Conservation (phyloP, 192 early-diverging fungal genomes). For the Coemansia brasiliensis region DNA sequence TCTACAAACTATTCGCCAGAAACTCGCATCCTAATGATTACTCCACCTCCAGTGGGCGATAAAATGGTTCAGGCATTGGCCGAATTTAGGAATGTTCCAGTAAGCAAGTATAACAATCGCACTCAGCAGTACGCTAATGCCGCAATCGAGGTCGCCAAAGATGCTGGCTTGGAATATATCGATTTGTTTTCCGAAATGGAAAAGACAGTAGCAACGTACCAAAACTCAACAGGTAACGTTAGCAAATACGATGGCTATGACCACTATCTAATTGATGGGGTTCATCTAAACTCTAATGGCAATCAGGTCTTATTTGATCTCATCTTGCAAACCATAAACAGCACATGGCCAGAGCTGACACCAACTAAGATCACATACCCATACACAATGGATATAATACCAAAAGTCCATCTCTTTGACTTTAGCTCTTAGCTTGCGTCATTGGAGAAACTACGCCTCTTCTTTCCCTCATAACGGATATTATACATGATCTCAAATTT, state of each 20-base stretch:
- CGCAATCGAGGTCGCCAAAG: slow-evolving; percentile 47
- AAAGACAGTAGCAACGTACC: neutral
- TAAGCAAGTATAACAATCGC: slow-evolving; percentile 27
- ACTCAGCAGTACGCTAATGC: slow-evolving; percentile 58
- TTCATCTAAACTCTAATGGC: slow-evolving; percentile 60
- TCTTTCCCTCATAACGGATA: no score
- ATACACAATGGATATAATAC: no score
- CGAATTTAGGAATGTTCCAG: neutral
- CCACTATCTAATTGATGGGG: slow-evolving; percentile 56
- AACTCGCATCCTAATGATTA: slow-evolving; percentile 66
- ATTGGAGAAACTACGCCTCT: neutral
- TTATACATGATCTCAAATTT: neutral
- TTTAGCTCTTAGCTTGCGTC: neutral
- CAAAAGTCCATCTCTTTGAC: no score
- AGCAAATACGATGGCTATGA: slow-evolving; percentile 35
- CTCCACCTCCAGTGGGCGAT: slow-evolving; percentile 71
- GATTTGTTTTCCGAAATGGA: slow-evolving; percentile 51
- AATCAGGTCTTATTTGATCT: slow-evolving; percentile 47
- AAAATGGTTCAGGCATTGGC: slow-evolving; percentile 7
- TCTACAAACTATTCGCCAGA: slow-evolving; percentile 62
- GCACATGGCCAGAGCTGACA: slow-evolving; percentile 21
- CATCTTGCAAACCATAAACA: slow-evolving; percentile 3
- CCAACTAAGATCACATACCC: neutral
- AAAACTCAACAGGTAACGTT: neutral
- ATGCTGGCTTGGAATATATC: slow-evolving; percentile 17